Percentiles rank a stretch among this genome's conserved stretches.
Evolutionary conservation across 1,139 yeast species (phyloP).

Genomic region (Geotrichum fermentans): DNA sequence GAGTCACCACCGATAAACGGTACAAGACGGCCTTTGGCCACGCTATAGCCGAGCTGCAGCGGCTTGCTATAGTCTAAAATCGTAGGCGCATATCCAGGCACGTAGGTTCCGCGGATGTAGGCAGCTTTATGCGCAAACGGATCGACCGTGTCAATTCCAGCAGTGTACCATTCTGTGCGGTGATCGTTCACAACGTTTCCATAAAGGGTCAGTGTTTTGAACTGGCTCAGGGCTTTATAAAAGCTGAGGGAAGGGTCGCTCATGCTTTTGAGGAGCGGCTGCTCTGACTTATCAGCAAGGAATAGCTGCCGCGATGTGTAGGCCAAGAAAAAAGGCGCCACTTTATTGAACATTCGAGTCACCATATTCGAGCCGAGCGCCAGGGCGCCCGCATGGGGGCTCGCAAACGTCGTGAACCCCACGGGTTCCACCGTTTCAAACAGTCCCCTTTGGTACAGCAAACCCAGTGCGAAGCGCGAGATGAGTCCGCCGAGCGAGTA

Average conservation of each 20-base stretch:
- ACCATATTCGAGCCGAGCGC: constrained; percentile 53
- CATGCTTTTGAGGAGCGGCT: constrained; percentile 61
- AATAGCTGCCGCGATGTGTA: constrained; percentile 71
- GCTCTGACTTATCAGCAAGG: constrained; percentile 44
- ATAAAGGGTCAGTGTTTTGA: constrained; percentile 54
- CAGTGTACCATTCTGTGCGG: constrained; percentile 77
- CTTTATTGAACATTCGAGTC: constrained; percentile 49
- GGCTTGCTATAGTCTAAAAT: constrained; percentile 30
- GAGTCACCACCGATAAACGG: not conserved
- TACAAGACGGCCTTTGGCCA: constrained; percentile 1
- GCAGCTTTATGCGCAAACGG: constrained; percentile 44
- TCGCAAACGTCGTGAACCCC: constrained; percentile 62
- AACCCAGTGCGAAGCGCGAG: constrained; percentile 70
- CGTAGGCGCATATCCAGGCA: constrained; percentile 50
- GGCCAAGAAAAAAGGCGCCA: constrained; percentile 61
- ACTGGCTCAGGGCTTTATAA: constrained; percentile 49
- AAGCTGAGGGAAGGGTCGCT: constrained; percentile 59
- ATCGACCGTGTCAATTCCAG: constrained; percentile 61
- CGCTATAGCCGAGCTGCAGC: constrained; percentile 8
- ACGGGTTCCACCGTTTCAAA: constrained; percentile 44
- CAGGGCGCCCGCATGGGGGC: constrained; percentile 77
- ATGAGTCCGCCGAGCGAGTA: constrained; percentile 82
- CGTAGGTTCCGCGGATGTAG: constrained; percentile 41
- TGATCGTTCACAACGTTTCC: constrained; percentile 75
- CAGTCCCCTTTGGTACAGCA: constrained; percentile 50